Conservation (phyloP, 768 basidiomycete species). For the Lactarius trivialis region DNA sequence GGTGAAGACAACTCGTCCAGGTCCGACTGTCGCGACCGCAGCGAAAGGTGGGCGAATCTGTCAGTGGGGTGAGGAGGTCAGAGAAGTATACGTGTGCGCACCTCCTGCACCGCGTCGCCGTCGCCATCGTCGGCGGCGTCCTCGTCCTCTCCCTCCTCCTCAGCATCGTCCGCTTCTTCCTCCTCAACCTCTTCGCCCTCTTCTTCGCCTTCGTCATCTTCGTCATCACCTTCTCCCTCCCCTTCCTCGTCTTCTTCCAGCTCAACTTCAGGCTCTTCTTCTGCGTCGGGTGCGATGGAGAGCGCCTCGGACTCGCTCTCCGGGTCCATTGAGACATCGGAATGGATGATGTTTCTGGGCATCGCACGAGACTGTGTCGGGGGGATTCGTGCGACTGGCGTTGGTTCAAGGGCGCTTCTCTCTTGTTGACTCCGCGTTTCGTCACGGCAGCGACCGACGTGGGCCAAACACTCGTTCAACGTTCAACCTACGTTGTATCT, state of each 20-base stretch:
- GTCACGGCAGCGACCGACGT: neutral
- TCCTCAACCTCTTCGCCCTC: conserved; percentile 29
- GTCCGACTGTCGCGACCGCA: conserved; percentile 15
- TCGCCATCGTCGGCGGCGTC: conserved; percentile 20
- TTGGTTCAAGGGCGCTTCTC: neutral
- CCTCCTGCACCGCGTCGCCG: conserved; percentile 25
- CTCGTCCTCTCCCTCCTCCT: conserved; percentile 22
- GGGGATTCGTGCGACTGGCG: neutral
- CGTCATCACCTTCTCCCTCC: conserved; percentile 11
- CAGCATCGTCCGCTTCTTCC: conserved; percentile 13
- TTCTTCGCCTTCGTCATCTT: conserved; percentile 35
- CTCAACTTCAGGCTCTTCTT: conserved; percentile 37
- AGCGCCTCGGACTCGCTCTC: conserved; percentile 20
- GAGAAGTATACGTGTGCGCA: neutral
- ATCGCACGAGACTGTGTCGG: neutral
- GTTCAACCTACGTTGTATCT: no score
- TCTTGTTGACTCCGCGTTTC: neutral
- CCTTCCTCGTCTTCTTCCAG: conserved; percentile 30
- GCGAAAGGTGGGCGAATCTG: neutral
- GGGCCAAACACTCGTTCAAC: no score
- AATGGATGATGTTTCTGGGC: conserved; percentile 23
- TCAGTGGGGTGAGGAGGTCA: neutral
- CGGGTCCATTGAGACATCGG: conserved; percentile 18
- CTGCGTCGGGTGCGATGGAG: conserved; percentile 28
- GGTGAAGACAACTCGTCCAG: conserved; percentile 23